phyloP scores from a whole-genome alignment of 1,284 basidiomycete genomes.

The Thecaphora frezii region DNA sequence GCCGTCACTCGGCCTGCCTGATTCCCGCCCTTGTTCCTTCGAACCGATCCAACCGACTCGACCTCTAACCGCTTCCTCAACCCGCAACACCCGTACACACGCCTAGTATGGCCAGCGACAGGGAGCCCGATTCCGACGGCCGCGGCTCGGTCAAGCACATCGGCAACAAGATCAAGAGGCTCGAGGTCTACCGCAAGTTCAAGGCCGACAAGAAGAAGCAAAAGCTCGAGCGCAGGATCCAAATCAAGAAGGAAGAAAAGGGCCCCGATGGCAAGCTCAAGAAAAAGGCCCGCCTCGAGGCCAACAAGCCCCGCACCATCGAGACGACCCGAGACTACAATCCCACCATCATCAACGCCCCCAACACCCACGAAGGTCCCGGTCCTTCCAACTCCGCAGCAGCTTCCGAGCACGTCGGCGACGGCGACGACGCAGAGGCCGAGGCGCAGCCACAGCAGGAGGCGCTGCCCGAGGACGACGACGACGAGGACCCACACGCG shows the following conservation, averaged over 20 bases:
- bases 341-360: slow-evolving; percentile 67
- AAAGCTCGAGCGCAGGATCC: slow-evolving; percentile 78
- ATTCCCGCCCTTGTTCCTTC: no score
- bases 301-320: slow-evolving; percentile 85
- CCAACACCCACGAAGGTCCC: slow-evolving; percentile 59
- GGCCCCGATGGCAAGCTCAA: slow-evolving; percentile 71
- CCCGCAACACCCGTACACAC: slow-evolving; percentile 4
- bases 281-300: slow-evolving; percentile 71
- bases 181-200: slow-evolving; percentile 64
- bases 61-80: background rate
- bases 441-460: slow-evolving; percentile 48
- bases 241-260: slow-evolving; percentile 60
- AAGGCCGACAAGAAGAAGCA: slow-evolving; percentile 78
- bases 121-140: slow-evolving; percentile 10
- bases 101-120: slow-evolving; percentile 8
- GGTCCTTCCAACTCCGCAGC: slow-evolving; percentile 53
- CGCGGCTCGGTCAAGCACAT: slow-evolving; percentile 51
- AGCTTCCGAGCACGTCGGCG: slow-evolving; percentile 1
- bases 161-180: slow-evolving; percentile 60
- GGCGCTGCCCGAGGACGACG: slow-evolving; percentile 41
- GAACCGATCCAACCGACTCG: no score
- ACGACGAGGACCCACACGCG: slow-evolving; percentile 43
- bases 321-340: slow-evolving; percentile 91
- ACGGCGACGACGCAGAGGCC: slow-evolving; percentile 6
- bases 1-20: no score